Evolutionary conservation across 2,329 filamentous ascomycete genomes (phyloP), one percentile per base, ranked within the genome.

Genomic region (Xylariaceae sp.): DNA sequence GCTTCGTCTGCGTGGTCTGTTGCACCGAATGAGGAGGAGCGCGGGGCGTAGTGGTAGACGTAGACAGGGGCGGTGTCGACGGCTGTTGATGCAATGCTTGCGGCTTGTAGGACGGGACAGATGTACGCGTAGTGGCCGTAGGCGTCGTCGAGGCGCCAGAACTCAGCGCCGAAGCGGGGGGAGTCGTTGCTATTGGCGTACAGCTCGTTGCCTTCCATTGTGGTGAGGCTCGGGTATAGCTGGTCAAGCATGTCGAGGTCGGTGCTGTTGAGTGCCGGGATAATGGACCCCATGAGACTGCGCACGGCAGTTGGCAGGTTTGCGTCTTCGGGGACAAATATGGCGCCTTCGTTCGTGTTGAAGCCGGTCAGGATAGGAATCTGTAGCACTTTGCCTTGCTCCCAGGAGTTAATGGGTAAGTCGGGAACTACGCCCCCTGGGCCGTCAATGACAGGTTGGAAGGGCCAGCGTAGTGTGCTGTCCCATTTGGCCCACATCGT

Each of bases 311-410:
- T 73, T 9, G 79, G 74, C 2, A 75, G 76, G 11, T 76, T 73
- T 56, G 81, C 76, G 5, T 70, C 65, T 11, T 75, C 71, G 0
- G 85, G 81, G 0, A 89, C 81, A 68, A 90, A 90, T 44, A 78
- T 71, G 0, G 84, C 80, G 13, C 87, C 88, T 71, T 91, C 88
- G 67, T 90, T 85, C 45, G 83, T 82, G 72, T 86, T 87, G 75
- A 86, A 90, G 6, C 88, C 88, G 0, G 86, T 89, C 53, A 91
- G 73, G 53, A 90, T 79, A 6, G 85, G 83, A 6, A 87, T 76
- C 63, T 78, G 77, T 64, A 86, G 77, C 69, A 79, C 82, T 13
- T 75, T 71, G 0, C 79, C 76, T 0, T 78, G 73, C 30, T 76
- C 70, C 84, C 84, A 88, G n/a, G 80, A 78, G n/a, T 78, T 74